Evolutionary conservation across 176 grass and related monocot species (phyloP).

Genomic region (Lolium multiflorum): DNA sequence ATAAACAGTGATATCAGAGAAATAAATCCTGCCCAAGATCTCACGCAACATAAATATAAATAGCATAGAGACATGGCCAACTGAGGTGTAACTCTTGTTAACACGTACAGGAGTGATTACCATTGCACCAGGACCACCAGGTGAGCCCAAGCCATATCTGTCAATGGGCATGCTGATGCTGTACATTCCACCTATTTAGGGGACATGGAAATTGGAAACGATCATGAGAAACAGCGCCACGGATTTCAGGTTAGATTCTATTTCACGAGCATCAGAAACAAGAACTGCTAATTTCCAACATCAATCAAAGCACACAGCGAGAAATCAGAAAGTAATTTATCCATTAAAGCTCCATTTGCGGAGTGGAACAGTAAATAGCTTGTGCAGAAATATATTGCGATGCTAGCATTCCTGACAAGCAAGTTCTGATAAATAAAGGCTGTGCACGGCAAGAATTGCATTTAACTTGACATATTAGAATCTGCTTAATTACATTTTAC

Average conservation of each 20-base stretch:
- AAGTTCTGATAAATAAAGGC: slow-evolving; percentile 1
- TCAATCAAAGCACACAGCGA: neutral
- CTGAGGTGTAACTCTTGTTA: slow-evolving; percentile 18
- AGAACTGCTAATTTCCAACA: neutral
- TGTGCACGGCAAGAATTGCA: neutral
- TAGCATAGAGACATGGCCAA: neutral
- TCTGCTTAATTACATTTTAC: neutral
- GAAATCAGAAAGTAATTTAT: neutral
- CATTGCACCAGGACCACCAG: slow-evolving; percentile 57
- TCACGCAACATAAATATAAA: neutral
- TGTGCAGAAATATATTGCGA: neutral
- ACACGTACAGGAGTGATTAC: slow-evolving; percentile 42
- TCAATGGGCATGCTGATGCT: slow-evolving; percentile 77
- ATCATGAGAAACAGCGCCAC: neutral
- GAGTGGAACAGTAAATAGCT: neutral
- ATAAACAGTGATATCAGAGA: neutral
- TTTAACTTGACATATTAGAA: neutral
- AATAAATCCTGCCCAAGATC: neutral
- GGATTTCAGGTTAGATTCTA: too few species aligned
- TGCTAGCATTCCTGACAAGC: neutral
- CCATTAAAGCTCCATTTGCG: neutral
- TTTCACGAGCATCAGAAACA: slow-evolving; percentile 11
- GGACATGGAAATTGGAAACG: slow-evolving; percentile 23
- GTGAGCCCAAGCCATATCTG: slow-evolving; percentile 68
- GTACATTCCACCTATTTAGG: slow-evolving; percentile 76